Evolutionary conservation across 331 rosid genomes (phyloP), one percentile per base, ranked within the genome.

Genomic region (Quercus lobata): DNA sequence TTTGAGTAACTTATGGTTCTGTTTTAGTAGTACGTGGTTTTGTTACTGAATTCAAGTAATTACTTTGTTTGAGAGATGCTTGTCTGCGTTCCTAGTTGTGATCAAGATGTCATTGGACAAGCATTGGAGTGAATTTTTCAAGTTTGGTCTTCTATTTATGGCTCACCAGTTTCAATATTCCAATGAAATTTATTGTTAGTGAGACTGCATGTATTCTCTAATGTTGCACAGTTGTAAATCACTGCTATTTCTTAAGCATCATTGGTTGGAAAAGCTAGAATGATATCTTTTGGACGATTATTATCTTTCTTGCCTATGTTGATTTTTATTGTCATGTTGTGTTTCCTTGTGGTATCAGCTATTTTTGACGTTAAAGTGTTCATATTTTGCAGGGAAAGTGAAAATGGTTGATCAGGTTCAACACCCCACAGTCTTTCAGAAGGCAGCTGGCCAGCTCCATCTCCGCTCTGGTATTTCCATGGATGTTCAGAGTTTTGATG

Each of bases 381-480:
- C n/a, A 17, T 76, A 6, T 14, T 53, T 79, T 83, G 63, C 72
- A 84, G 88, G 86, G 80, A 77, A 37, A 82, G 82, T 53, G 44
- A 46, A 68, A 79, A 92, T 94, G 98, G 95, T 78, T 81, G 97
- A 94, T 84, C 97, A 88, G 83, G 83, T 78, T 79, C 88, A 86
- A 65, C 97, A 89, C 72, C 97, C 98, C 5, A 82, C 91, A 29
- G 86, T 94, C 75, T 81, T 85, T 73, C 92, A 91, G 80, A 92
- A 94, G 90, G 93, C 82, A 5, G 82, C 97, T 19, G 89, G 97
- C 35, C 92, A 84, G 81, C 80, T 92, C 79, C 89, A 87, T 62
- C 84, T 76, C 19, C 90, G 83, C 21, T 77, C 92, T 4, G 80
- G 87, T 24, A 69, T 83, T 25, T 79, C 88, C 54, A 60, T 88